These are phyloP conservation scores for Recurvomyces mirabilis DNA, from an alignment of 495 filamentous ascomycete genomes.

Conservation along the genomic window DNA sequence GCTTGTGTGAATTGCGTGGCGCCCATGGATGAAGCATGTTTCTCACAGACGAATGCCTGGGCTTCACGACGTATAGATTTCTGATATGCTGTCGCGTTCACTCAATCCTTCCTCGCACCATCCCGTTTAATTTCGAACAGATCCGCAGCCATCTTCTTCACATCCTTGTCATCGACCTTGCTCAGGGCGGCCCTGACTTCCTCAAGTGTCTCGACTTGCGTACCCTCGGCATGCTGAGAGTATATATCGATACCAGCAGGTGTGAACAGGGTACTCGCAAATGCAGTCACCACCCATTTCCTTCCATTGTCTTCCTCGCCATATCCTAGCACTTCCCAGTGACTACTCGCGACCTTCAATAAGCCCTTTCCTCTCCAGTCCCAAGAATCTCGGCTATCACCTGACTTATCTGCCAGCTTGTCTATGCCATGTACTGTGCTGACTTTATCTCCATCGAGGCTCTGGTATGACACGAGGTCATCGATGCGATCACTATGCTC, in stretches of 20 bases:
- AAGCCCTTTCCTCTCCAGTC: constrained; percentile 62
- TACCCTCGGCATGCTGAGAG: constrained; percentile 42
- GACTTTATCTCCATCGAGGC: constrained; percentile 34
- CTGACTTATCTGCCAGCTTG: constrained; percentile 34
- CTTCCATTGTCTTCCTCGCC: constrained; percentile 38
- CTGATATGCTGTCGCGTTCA: too few species aligned
- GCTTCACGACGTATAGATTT: too few species aligned
- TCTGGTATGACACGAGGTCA: constrained; percentile 57
- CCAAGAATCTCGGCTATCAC: constrained; percentile 40
- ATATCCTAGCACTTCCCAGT: constrained; percentile 68
- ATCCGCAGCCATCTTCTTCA: constrained; percentile 30
- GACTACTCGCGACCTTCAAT: constrained; percentile 50
- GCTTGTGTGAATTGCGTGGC: too few species aligned
- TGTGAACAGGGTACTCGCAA: constrained; percentile 62
- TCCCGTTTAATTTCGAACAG: constrained; percentile 33
- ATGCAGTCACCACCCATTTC: constrained; percentile 64
- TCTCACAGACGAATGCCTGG: too few species aligned
- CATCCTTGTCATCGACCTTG: constrained; percentile 25
- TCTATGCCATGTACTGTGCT: constrained; percentile 55
- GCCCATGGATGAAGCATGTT: too few species aligned
- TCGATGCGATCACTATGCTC: constrained; percentile 39
- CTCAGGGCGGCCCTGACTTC: constrained; percentile 32
- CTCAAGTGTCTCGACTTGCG: constrained; percentile 37
- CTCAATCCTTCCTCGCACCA: constrained; percentile 11
- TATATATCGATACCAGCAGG: constrained; percentile 67